Evolutionary conservation across 2,329 filamentous ascomycete genomes (phyloP).

Genomic region (Aspergillus pseudotamarii): DNA sequence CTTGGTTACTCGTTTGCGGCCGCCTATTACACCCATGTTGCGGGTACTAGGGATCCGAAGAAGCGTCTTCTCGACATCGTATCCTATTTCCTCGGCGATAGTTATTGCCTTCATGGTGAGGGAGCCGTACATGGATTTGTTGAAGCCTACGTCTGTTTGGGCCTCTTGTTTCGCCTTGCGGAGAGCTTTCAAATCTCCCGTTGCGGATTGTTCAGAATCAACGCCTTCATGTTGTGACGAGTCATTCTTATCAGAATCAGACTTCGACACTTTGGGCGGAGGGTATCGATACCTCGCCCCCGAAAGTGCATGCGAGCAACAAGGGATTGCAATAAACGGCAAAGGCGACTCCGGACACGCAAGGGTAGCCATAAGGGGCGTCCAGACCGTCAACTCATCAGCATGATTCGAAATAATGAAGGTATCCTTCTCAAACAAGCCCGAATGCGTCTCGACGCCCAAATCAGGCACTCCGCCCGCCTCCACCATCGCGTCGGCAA

Average conservation of each 20-base stretch:
- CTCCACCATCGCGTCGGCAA: constrained; percentile 32
- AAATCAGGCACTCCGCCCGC: constrained; percentile 11
- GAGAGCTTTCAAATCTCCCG: constrained; percentile 46
- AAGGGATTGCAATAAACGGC: constrained; percentile 91
- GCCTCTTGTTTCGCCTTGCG: constrained; percentile 38
- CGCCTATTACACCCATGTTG: constrained; percentile 79
- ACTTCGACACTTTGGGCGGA: constrained; percentile 36
- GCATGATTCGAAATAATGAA: constrained; percentile 98
- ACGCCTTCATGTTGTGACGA: constrained; percentile 4
- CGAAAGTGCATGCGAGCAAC: constrained; percentile 85
- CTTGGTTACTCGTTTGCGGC: constrained; percentile 39
- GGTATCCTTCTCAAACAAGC: constrained; percentile 70
- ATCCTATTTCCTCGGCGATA: constrained; percentile 73
- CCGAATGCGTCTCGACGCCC: constrained; percentile 45
- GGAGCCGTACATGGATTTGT: constrained; percentile 75
- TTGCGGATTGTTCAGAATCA: constrained; percentile 26
- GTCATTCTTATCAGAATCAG: constrained; percentile 30
- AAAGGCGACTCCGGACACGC: constrained; percentile 58
- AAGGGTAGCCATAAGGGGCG: constrained; percentile 78
- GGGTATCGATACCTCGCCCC: constrained; percentile 69
- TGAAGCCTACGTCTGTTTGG: constrained; percentile 34
- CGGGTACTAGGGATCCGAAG: constrained; percentile 89
- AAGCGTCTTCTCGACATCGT: constrained; percentile 77
- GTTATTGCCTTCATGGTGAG: constrained; percentile 76
- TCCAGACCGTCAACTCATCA: constrained; percentile 95